phyloP scores from a whole-genome alignment of 371 early-diverging fungal genomes.

The Thermomucor indicae-seudaticae region DNA sequence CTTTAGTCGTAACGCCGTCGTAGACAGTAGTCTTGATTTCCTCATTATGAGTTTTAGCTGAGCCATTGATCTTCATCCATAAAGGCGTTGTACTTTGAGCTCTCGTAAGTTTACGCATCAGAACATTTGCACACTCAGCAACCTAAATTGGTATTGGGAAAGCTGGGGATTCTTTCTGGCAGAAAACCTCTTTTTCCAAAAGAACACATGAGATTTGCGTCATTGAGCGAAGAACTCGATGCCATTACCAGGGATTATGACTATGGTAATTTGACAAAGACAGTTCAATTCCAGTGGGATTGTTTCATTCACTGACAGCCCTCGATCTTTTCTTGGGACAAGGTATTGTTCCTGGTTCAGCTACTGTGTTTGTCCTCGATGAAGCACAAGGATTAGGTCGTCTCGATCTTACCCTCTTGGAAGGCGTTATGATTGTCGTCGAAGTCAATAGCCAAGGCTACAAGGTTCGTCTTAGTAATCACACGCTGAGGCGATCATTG shows the following conservation, averaged over 20 bases:
- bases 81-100: too few species aligned
- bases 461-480: slow-evolving; percentile 12
- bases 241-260: slow-evolving; percentile 12
- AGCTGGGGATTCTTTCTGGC: too few species aligned
- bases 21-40: too few species aligned
- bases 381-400: slow-evolving; percentile 23
- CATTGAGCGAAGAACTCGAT: slow-evolving; percentile 12
- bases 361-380: slow-evolving; percentile 37
- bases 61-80: too few species aligned
- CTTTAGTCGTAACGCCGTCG: too few species aligned
- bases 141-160: too few species aligned
- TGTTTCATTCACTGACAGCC: not conserved
- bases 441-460: slow-evolving; percentile 31
- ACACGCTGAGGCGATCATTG: not conserved
- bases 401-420: slow-evolving; percentile 34
- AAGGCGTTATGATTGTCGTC: slow-evolving; percentile 34
- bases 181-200: too few species aligned
- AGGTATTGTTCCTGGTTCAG: slow-evolving; percentile 40
- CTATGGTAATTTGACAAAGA: too few species aligned
- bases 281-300: too few species aligned
- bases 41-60: too few species aligned
- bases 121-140: too few species aligned
- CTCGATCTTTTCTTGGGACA: not conserved
- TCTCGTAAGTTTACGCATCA: too few species aligned
- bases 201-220: slow-evolving; percentile 19